phyloP scores from a whole-genome alignment of 352 stramenopile genomes.

The Phytopythium chamaehyphon region DNA sequence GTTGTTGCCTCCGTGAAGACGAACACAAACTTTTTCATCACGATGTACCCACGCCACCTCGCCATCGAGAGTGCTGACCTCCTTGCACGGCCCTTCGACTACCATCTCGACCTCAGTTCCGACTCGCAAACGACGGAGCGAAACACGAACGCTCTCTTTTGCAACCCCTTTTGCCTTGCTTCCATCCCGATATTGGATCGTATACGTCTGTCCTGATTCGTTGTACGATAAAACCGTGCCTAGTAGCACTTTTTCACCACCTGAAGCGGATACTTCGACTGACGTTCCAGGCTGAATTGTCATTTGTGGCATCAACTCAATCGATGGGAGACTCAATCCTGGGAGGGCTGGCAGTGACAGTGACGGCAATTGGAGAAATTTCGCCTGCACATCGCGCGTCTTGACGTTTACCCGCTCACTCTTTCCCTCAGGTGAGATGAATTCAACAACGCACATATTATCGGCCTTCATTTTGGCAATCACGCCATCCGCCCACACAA shows the following conservation, averaged over 20 bases:
- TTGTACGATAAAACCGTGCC: conserved; percentile 37
- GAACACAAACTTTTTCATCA: conserved; percentile 59
- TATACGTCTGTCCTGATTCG: conserved; percentile 46
- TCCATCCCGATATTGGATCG: conserved; percentile 50
- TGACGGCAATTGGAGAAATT: conserved; percentile 35
- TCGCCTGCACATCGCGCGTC: conserved; percentile 43
- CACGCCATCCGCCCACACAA: conserved; percentile 39
- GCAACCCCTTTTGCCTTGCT: conserved; percentile 54
- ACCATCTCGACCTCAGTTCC: conserved; percentile 74
- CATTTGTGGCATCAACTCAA: conserved; percentile 26
- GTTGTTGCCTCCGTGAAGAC: conserved; percentile 57
- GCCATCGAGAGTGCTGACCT: conserved; percentile 64
- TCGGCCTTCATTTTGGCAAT: conserved; percentile 48
- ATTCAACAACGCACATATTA: conserved; percentile 42
- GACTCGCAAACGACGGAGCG: conserved; percentile 45
- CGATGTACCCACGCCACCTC: conserved; percentile 73
- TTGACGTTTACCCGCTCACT: conserved; percentile 39
- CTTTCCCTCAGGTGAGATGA: conserved; percentile 19
- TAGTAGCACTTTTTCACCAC: conserved; percentile 39
- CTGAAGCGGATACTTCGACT: conserved; percentile 41
- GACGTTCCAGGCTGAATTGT: conserved; percentile 33
- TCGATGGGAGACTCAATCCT: conserved; percentile 28
- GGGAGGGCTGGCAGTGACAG: conserved; percentile 19
- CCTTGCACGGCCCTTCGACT: conserved; percentile 64
- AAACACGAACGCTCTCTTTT: conserved; percentile 48